Conservation (phyloP, 768 basidiomycete genomes). For the Artomyces pyxidatus region DNA sequence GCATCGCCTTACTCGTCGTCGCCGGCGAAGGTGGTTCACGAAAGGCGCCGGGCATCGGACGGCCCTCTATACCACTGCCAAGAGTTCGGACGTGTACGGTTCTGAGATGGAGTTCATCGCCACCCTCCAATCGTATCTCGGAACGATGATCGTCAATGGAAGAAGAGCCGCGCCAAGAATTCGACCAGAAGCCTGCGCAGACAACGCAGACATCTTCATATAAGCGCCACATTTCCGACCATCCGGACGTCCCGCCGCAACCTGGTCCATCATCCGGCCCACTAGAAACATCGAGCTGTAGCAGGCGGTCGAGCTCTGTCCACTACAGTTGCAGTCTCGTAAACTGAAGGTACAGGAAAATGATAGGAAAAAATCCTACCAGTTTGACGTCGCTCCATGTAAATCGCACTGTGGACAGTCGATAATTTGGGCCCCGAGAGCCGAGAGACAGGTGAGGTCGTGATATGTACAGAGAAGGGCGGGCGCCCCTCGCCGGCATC, state of each 20-base stretch:
- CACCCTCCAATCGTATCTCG: conserved; percentile 59
- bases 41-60: conserved; percentile 24
- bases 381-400: conserved; percentile 80
- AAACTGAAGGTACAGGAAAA: neutral
- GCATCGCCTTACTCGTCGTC: conserved; percentile 17
- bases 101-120: conserved; percentile 45
- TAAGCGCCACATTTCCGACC: conserved; percentile 72
- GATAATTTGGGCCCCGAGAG: conserved; percentile 35
- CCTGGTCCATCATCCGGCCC: too few relatives aligned
- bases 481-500: conserved; percentile 48
- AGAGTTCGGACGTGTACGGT: conserved; percentile 42
- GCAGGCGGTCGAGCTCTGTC: conserved; percentile 68
- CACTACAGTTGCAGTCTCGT: conserved; percentile 39
- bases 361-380: conserved; percentile 29
- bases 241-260: conserved; percentile 41
- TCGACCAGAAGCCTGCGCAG: conserved; percentile 79
- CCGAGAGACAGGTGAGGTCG: conserved; percentile 33
- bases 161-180: conserved; percentile 47
- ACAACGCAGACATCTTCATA: conserved; percentile 83
- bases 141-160: too few relatives aligned
- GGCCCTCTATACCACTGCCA: conserved; percentile 68
- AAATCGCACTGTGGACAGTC: conserved; percentile 58
- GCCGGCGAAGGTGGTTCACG: neutral
- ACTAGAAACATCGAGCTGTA: conserved; percentile 41
- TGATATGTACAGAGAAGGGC: conserved; percentile 61